A percentile compares a stretch with the other conserved stretches of the same genome.
Evolutionary conservation across 1,139 yeast genomes (phyloP).

Genomic region (Yamadazyma aaseri): DNA sequence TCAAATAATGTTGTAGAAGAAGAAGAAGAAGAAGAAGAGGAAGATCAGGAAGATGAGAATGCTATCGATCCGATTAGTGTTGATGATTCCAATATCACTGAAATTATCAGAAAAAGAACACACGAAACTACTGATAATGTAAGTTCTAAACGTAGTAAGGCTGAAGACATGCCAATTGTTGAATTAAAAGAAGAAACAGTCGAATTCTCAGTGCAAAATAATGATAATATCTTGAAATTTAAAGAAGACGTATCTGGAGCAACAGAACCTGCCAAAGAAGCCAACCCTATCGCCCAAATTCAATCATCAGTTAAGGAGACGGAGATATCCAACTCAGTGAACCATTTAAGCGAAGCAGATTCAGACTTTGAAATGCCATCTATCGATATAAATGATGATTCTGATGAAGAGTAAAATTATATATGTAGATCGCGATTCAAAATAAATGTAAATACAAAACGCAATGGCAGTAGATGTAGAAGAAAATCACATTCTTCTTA

Average conservation of each 20-base stretch:
- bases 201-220: constrained; percentile 13
- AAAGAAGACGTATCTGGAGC: constrained; percentile 7
- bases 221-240: constrained; percentile 10
- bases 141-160: constrained; percentile 5
- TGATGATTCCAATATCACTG: constrained; percentile 2
- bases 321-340: neutral
- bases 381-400: constrained; percentile 42
- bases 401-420: constrained; percentile 22
- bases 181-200: constrained; percentile 5
- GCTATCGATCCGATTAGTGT: constrained; percentile 3
- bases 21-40: constrained; percentile 17
- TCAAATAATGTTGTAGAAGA: constrained; percentile 12
- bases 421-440: constrained; percentile 3
- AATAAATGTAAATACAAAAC: constrained; percentile 1
- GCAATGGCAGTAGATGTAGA: constrained; percentile 6
- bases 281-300: no score
- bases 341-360: constrained; percentile 30
- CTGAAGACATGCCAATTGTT: constrained; percentile 5
- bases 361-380: constrained; percentile 62
- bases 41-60: constrained; percentile 10
- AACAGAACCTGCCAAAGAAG: constrained; percentile 3
- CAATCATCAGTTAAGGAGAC: no score
- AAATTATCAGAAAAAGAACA: constrained; percentile 19
- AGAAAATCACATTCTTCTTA: constrained; percentile 15
- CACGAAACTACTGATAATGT: constrained; percentile 5